Base-by-base conservation (phyloP, 2,329 filamentous ascomycete species). In the Penicillium sclerotiorum region DNA sequence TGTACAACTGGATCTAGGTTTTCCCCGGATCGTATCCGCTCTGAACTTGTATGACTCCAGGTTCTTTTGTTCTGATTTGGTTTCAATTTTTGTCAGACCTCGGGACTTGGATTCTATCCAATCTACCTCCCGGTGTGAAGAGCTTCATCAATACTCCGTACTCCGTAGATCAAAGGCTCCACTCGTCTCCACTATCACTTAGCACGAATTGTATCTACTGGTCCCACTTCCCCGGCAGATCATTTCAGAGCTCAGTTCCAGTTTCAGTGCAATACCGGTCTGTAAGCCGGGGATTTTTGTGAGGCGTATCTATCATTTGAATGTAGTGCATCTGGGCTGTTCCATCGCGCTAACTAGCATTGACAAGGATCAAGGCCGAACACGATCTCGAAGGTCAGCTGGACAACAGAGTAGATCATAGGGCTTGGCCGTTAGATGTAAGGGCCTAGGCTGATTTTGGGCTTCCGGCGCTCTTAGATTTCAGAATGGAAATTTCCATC, bases 301-400 rank as follows among this genome's bases (percentile, higher is more conserved):
- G n/a, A n/a, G n/a, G n/a, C n/a, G n/a, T n/a, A n/a, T n/a, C n/a
- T n/a, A n/a, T n/a, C n/a, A n/a, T n/a, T 22, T 52, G 32, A 21
- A 48, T 42, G 42, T 46, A 25, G 13, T 38, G n/a, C 11, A 27
- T 21, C 5, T 32, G 40, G 49, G n/a, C n/a, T n/a, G n/a, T n/a
- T n/a, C n/a, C n/a, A n/a, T n/a, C n/a, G n/a, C n/a, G n/a, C n/a
- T n/a, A n/a, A n/a, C n/a, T n/a, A n/a, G n/a, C n/a, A n/a, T n/a
- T n/a, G n/a, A n/a, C n/a, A n/a, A n/a, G 21, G 15, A 7, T 33
- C 30, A 33, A 28, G 25, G 25, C 25, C 9, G 15, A 33, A n/a
- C 30, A 28, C 40, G 36, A 52, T 45, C 52, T 47, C 35, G 44
- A 8, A 13, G 11, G 11, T 17, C 25, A 9, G 18, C 13, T 42